phyloP scores from a whole-genome alignment of 495 filamentous ascomycete species.

The Barbatosphaeria neglecta region DNA sequence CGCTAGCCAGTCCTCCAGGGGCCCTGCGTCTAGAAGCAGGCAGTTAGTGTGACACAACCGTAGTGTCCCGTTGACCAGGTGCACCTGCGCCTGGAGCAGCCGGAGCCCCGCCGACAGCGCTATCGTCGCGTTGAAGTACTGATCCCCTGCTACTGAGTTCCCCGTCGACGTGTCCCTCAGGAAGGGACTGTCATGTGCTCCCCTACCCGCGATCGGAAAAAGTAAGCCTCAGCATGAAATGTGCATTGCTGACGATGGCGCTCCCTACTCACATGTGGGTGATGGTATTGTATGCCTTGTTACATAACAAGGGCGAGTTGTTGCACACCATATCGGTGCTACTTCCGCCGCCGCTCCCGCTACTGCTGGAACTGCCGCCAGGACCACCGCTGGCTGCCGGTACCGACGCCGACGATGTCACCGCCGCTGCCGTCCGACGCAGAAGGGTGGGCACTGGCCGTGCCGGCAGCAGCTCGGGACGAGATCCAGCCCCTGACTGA shows the following conservation, averaged over 20 bases:
- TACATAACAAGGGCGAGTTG: conserved; percentile 51
- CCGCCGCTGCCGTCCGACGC: background rate
- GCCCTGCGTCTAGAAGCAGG: conserved; percentile 51
- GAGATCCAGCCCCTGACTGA: background rate
- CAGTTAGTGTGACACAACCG: conserved; percentile 58
- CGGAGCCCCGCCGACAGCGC: conserved; percentile 59
- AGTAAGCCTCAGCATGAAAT: no score
- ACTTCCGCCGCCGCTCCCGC: conserved; percentile 4
- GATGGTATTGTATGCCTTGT: conserved; percentile 50
- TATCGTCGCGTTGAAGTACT: conserved; percentile 51
- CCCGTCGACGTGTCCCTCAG: conserved; percentile 41
- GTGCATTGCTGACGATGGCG: no score
- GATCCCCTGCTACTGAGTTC: conserved; percentile 50
- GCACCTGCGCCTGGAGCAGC: conserved; percentile 59
- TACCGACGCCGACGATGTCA: conserved; percentile 4
- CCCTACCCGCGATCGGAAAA: no score
- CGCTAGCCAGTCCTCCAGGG: conserved; percentile 43
- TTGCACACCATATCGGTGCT: conserved; percentile 42
- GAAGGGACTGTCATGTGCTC: conserved; percentile 59
- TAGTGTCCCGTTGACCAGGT: conserved; percentile 38
- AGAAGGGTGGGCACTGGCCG: background rate
- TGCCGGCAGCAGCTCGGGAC: background rate
- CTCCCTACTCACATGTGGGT: conserved; percentile 43
- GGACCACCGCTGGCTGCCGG: conserved; percentile 6
- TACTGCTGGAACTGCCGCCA: conserved; percentile 5